phyloP scores from a whole-genome alignment of 2,329 filamentous ascomycete species.

The Claviceps pazoutovae region DNA sequence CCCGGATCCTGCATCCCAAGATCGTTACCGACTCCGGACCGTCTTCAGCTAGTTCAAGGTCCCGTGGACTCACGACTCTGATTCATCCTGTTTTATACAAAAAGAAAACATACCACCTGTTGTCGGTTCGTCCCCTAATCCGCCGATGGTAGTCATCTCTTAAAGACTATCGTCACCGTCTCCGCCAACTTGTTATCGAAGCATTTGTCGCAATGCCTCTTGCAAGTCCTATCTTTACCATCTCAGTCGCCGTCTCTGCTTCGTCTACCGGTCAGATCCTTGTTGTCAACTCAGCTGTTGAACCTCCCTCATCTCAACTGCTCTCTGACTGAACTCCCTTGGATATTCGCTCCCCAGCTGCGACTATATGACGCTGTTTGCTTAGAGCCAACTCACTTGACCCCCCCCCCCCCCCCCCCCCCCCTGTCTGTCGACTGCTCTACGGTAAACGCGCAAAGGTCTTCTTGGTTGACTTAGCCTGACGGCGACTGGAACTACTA shows the following conservation, averaged over 20 bases:
- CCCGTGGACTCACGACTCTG: background rate
- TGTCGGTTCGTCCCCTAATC: slow-evolving; percentile 3
- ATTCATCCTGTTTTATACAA: background rate
- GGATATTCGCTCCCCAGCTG: slow-evolving; percentile 24
- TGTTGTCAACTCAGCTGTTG: slow-evolving; percentile 35
- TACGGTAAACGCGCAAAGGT: slow-evolving; percentile 22
- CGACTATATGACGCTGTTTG: slow-evolving; percentile 21
- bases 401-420: slow-evolving; percentile 8
- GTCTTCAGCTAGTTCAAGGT: background rate
- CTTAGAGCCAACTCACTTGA: slow-evolving; percentile 23
- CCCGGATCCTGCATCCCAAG: background rate
- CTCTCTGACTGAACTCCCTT: slow-evolving; percentile 19
- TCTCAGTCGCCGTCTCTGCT: slow-evolving; percentile 50
- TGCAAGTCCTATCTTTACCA: slow-evolving; percentile 32
- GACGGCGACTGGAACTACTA: slow-evolving; percentile 40
- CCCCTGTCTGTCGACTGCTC: slow-evolving; percentile 16
- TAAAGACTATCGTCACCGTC: slow-evolving; percentile 16
- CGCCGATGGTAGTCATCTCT: slow-evolving; percentile 22
- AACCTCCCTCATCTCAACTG: slow-evolving; percentile 28
- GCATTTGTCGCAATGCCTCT: slow-evolving; percentile 42
- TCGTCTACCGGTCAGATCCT: slow-evolving; percentile 45
- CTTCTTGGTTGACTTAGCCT: slow-evolving; percentile 34
- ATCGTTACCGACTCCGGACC: background rate
- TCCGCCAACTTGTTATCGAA: slow-evolving; percentile 14
- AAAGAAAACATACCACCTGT: background rate